phyloP scores from a whole-genome alignment of 2,329 filamentous ascomycete species.

The Parastagonospora nodorum region DNA sequence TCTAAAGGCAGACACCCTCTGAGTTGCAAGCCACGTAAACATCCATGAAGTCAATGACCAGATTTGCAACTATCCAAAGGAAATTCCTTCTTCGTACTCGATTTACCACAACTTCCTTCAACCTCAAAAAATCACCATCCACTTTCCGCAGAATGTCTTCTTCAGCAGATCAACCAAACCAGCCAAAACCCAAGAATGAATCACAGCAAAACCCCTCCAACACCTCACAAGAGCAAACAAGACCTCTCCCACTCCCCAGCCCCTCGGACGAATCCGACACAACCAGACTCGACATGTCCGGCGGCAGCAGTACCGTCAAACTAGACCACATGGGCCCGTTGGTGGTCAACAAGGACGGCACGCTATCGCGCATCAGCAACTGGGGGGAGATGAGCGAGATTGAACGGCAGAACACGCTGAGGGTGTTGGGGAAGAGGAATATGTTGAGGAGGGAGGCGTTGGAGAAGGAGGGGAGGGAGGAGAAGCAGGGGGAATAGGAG shows the following conservation, averaged over 20 bases:
- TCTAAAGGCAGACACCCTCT: too few species aligned
- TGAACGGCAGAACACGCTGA: constrained; percentile 69
- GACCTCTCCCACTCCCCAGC: constrained; percentile 4
- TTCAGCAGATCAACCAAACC: not conserved
- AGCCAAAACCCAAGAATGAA: not conserved
- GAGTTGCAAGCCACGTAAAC: too few species aligned
- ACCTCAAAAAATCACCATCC: not conserved
- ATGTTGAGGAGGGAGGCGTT: constrained; percentile 64
- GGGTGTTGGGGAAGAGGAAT: constrained; percentile 72
- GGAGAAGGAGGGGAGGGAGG: constrained; percentile 37
- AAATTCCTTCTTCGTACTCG: too few species aligned
- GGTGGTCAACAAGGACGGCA: constrained; percentile 75
- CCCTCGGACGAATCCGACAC: constrained; percentile 7
- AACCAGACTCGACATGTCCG: constrained; percentile 37
- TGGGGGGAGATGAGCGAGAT: constrained; percentile 73
- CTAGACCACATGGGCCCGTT: constrained; percentile 74
- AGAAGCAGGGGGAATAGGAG: constrained; percentile 1
- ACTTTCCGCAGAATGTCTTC: not conserved
- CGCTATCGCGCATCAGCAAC: constrained; percentile 72
- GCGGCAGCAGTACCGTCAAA: constrained; percentile 50
- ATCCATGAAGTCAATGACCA: too few species aligned
- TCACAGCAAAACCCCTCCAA: not conserved
- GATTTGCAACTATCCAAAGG: too few species aligned
- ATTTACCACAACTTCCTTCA: too few species aligned
- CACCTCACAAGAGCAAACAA: too few species aligned